A percentile compares a stretch with the other conserved stretches of the same genome.
These are phyloP conservation scores for Colletotrichum eremochloae DNA, from an alignment of 2,329 filamentous ascomycete species.

Conservation along the genomic window DNA sequence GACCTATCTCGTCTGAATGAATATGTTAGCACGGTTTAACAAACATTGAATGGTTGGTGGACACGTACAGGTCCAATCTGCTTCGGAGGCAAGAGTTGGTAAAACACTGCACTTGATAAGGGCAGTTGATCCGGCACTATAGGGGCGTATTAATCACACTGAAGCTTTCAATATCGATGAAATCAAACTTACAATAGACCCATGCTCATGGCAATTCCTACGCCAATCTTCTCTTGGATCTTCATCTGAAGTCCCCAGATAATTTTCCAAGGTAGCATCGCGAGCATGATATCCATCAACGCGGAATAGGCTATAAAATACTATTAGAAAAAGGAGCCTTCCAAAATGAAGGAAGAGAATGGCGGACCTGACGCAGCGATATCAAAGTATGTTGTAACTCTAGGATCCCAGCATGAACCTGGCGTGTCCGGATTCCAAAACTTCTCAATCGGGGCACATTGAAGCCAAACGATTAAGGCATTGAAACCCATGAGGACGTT, in stretches of 20 bases:
- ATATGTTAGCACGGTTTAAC: constrained; percentile 46
- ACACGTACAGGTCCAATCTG: constrained; percentile 32
- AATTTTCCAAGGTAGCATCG: constrained; percentile 36
- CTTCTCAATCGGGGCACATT: constrained; percentile 39
- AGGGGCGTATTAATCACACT: neutral
- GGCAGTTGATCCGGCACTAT: constrained; percentile 42
- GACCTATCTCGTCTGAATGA: constrained; percentile 29
- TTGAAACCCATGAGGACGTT: constrained; percentile 46
- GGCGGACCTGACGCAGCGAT: constrained; percentile 40
- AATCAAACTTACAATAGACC: constrained; percentile 33
- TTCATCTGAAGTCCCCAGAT: constrained; percentile 42
- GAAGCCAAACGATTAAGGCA: constrained; percentile 44
- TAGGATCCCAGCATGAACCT: constrained; percentile 39
- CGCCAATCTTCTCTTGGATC: constrained; percentile 37
- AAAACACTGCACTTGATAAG: constrained; percentile 42
- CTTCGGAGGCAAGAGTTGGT: constrained; percentile 26
- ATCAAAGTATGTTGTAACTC: constrained; percentile 31
- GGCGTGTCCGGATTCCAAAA: constrained; percentile 22
- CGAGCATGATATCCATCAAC: constrained; percentile 37
- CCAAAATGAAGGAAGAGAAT: neutral
- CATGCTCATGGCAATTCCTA: constrained; percentile 42
- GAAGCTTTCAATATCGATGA: too few relatives aligned
- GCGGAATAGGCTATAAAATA: constrained; percentile 19
- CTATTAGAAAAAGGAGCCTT: neutral
- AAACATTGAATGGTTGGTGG: constrained; percentile 43